Conservation (phyloP, 441 rosid species). For the Adansonia madagascariensis region DNA sequence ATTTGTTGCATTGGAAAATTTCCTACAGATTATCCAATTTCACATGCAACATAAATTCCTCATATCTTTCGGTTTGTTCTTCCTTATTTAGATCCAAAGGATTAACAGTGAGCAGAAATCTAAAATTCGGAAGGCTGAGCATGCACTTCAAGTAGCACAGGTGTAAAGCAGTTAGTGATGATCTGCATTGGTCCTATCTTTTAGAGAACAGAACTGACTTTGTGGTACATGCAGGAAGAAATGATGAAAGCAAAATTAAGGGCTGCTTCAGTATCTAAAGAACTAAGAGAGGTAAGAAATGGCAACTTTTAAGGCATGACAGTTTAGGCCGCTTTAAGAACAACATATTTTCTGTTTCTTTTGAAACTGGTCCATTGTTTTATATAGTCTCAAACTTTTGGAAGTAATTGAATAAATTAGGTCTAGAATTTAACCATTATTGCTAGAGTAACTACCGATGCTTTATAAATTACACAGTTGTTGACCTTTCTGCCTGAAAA, state of each 20-base stretch:
- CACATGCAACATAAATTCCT: not conserved
- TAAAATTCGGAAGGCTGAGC: slow-evolving; percentile 25
- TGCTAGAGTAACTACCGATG: not conserved
- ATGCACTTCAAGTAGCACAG: slow-evolving; percentile 28
- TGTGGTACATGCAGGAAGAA: slow-evolving; percentile 27
- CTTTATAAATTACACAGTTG: not conserved
- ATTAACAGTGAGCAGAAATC: slow-evolving; percentile 32
- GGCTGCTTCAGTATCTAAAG: slow-evolving; percentile 24
- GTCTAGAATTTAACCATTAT: not conserved
- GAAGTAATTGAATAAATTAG: not conserved
- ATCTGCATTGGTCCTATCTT: not conserved
- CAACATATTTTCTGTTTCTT: not conserved
- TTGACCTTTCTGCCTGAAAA: not conserved
- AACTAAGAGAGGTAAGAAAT: slow-evolving; percentile 14
- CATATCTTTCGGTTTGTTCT: slow-evolving; percentile 13
- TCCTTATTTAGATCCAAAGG: slow-evolving; percentile 28
- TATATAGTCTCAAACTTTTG: not conserved
- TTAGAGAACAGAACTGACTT: not conserved
- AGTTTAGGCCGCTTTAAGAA: not conserved
- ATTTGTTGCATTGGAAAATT: not conserved
- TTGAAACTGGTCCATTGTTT: not conserved
- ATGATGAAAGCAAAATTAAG: slow-evolving; percentile 25
- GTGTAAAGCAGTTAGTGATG: slow-evolving; percentile 13
- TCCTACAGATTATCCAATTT: slow-evolving; percentile 1
- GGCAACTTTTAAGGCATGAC: not conserved